phyloP scores from a whole-genome alignment of 495 filamentous ascomycete genomes.

The Penicillium crystallinum region DNA sequence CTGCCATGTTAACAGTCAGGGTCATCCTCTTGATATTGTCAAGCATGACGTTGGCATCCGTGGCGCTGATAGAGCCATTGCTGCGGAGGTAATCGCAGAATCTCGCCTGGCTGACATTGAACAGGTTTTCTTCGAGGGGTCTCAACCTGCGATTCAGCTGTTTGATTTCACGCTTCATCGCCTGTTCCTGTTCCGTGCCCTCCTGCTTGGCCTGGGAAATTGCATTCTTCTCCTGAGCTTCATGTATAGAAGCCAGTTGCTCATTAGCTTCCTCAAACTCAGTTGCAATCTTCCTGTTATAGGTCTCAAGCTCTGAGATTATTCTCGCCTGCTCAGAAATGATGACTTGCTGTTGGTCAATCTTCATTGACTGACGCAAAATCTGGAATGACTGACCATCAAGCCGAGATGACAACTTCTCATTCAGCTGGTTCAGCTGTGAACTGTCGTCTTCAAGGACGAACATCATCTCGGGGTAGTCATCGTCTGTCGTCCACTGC shows the following conservation, averaged over 20 bases:
- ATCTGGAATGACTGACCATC: neutral
- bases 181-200: neutral
- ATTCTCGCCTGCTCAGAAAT: neutral
- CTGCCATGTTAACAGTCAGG: neutral
- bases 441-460: neutral
- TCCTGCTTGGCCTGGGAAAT: neutral
- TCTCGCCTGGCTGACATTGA: neutral
- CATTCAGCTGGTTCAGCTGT: neutral
- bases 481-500: neutral
- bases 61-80: neutral
- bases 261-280: neutral
- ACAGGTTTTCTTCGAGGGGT: neutral
- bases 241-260: neutral
- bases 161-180: neutral
- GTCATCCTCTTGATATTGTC: neutral
- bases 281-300: neutral
- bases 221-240: neutral
- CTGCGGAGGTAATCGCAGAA: neutral
- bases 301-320: neutral
- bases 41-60: neutral
- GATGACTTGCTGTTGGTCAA: neutral
- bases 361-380: neutral
- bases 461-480: neutral
- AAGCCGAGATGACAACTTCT: neutral
- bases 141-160: neutral